phyloP scores from a whole-genome alignment of 768 basidiomycete genomes.

The Tremella mesenterica region DNA sequence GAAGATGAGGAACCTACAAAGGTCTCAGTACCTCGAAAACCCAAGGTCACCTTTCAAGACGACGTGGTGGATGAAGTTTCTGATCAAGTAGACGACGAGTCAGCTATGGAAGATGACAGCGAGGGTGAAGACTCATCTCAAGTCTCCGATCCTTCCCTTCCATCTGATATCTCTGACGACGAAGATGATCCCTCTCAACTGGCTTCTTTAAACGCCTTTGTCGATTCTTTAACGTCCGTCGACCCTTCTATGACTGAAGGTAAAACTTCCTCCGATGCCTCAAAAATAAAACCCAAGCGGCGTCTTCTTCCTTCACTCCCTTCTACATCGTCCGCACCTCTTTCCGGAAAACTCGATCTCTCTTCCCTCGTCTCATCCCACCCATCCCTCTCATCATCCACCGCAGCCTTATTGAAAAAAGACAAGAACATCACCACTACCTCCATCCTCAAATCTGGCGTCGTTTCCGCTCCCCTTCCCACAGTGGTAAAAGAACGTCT shows the following conservation, averaged over 20 bases:
- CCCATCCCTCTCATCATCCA: conserved; percentile 51
- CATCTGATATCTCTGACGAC: conserved; percentile 30
- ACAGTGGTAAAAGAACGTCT: conserved; percentile 78
- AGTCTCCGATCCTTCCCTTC: conserved; percentile 31
- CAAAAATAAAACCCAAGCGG: too few species aligned
- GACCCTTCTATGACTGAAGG: too few species aligned
- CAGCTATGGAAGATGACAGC: conserved; percentile 50
- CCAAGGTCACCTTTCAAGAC: conserved; percentile 7
- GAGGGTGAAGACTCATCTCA: conserved; percentile 44
- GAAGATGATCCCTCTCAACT: conserved; percentile 47
- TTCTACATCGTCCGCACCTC: not conserved
- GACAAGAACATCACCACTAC: conserved; percentile 53
- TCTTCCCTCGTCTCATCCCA: conserved; percentile 59
- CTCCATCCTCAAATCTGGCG: conserved; percentile 51
- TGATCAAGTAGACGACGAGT: conserved; percentile 45
- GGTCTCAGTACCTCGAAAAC: conserved; percentile 3
- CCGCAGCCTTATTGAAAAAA: conserved; percentile 59
- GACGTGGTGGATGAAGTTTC: conserved; percentile 40
- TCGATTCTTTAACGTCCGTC: conserved; percentile 57
- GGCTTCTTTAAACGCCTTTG: conserved; percentile 62
- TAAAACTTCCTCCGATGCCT: too few species aligned
- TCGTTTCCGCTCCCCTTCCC: conserved; percentile 74
- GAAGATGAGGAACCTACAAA: conserved; percentile 10
- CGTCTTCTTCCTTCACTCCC: conserved; percentile 47
- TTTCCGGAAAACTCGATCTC: conserved; percentile 41